Conservation (phyloP, 495 filamentous ascomycete genomes). For the Arthonia radiata region DNA sequence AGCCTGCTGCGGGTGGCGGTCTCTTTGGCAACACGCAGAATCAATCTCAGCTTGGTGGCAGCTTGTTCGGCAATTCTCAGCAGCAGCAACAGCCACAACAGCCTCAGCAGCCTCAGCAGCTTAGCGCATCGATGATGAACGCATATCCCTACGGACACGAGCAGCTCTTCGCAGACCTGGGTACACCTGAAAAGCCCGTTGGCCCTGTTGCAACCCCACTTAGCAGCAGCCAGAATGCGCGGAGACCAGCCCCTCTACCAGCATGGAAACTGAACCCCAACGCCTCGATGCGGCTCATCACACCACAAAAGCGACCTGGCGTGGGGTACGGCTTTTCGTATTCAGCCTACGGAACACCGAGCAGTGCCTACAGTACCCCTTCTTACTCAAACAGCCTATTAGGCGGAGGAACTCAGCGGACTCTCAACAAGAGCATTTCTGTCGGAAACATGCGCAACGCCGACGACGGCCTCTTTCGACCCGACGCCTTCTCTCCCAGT, state of each 20-base stretch:
- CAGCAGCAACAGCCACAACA: conserved; percentile 21
- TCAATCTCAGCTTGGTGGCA: conserved; percentile 16
- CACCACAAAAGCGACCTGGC: conserved; percentile 45
- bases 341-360: conserved; percentile 64
- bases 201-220: conserved; percentile 76
- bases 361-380: conserved; percentile 36
- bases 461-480: conserved; percentile 61
- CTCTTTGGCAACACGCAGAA: conserved; percentile 20
- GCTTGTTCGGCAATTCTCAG: conserved; percentile 42
- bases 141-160: conserved; percentile 58
- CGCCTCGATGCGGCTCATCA: conserved; percentile 49
- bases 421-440: conserved; percentile 35
- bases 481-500: conserved; percentile 59
- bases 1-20: conserved; percentile 14
- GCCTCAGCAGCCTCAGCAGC: conserved; percentile 31
- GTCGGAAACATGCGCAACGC: conserved; percentile 44
- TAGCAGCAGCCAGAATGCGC: conserved; percentile 41
- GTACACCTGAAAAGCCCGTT: conserved; percentile 34
- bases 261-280: conserved; percentile 71
- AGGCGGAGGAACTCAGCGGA: conserved; percentile 30
- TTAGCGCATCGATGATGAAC: conserved; percentile 54
- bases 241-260: conserved; percentile 53
- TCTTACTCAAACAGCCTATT: conserved; percentile 38
- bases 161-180: conserved; percentile 51
- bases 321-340: conserved; percentile 80